Conservation (phyloP, 176 grass and related monocot species). For the Pharus latifolius region DNA sequence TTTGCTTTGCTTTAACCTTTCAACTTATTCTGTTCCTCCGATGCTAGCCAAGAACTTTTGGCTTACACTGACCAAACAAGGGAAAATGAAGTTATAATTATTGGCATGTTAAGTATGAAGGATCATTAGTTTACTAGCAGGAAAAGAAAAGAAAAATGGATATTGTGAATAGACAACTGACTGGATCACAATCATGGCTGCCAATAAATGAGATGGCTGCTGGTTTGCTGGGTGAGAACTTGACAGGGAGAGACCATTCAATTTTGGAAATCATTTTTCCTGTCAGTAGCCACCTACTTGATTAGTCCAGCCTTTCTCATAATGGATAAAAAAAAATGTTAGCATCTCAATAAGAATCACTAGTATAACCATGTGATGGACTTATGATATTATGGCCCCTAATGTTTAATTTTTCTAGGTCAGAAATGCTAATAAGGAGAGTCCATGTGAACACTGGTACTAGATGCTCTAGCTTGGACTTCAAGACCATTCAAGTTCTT, state of each 20-base stretch:
- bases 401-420: constrained; percentile 2
- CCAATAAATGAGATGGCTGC: constrained; percentile 35
- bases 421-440: neutral
- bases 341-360: constrained; percentile 3
- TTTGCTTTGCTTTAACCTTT: constrained; percentile 28
- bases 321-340: constrained; percentile 23
- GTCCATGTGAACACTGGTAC: constrained; percentile 1
- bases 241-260: constrained; percentile 38
- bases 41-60: neutral
- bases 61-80: neutral
- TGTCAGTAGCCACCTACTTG: constrained; percentile 34
- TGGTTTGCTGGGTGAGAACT: constrained; percentile 29
- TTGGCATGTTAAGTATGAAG: neutral
- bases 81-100: neutral
- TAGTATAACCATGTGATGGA: constrained; percentile 28
- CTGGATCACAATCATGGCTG: constrained; percentile 23
- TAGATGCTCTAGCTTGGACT: constrained; percentile 19
- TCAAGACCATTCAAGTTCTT: constrained; percentile 19
- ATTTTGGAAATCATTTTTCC: constrained; percentile 38
- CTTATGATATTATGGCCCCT: constrained; percentile 22
- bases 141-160: no score
- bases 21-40: constrained; percentile 37
- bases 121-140: neutral
- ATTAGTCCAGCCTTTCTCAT: constrained; percentile 15
- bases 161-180: constrained; percentile 5